These are phyloP conservation scores for Neurospora tetraspora DNA, from an alignment of 495 filamentous ascomycete species.

Conservation along the genomic window DNA sequence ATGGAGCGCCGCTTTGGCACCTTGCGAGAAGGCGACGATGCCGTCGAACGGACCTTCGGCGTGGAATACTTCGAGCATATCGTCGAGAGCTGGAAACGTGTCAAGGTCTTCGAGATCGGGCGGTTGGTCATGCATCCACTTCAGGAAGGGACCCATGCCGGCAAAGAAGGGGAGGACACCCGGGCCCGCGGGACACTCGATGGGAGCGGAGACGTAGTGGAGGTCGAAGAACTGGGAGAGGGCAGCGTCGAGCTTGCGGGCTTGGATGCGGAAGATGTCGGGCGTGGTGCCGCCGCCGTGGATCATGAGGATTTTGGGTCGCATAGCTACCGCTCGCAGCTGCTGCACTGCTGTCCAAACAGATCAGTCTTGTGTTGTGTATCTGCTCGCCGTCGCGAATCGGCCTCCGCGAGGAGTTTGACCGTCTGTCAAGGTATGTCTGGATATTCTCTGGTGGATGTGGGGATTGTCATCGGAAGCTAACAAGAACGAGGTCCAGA, in stretches of 20 bases:
- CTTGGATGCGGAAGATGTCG: conserved; percentile 21
- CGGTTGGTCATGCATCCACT: conserved; percentile 13
- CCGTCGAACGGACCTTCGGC: conserved; percentile 16
- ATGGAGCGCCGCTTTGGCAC: conserved; percentile 17
- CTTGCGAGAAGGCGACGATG: conserved; percentile 22
- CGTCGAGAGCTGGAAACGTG: not conserved
- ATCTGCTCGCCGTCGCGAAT: not conserved
- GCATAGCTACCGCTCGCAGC: not conserved
- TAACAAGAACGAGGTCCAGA: no score
- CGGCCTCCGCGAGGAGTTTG: not conserved
- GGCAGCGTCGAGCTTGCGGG: conserved; percentile 11
- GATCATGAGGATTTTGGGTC: conserved; percentile 19
- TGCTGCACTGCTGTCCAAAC: not conserved
- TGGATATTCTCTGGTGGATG: no score
- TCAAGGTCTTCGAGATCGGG: conserved; percentile 1
- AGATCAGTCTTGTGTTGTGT: no score
- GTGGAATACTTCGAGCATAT: conserved; percentile 2
- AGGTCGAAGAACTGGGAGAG: conserved; percentile 18
- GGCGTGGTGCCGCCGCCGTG: conserved; percentile 18
- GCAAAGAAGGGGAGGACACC: conserved; percentile 21
- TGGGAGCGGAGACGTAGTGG: conserved; percentile 11
- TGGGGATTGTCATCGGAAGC: no score
- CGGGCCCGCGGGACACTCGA: conserved; percentile 8
- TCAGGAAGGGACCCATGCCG: conserved; percentile 12
- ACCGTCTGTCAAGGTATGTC: not conserved